These are phyloP conservation scores for Wickerhamiella australiensis DNA, from an alignment of 805 yeast genomes.

Conservation along the genomic window DNA sequence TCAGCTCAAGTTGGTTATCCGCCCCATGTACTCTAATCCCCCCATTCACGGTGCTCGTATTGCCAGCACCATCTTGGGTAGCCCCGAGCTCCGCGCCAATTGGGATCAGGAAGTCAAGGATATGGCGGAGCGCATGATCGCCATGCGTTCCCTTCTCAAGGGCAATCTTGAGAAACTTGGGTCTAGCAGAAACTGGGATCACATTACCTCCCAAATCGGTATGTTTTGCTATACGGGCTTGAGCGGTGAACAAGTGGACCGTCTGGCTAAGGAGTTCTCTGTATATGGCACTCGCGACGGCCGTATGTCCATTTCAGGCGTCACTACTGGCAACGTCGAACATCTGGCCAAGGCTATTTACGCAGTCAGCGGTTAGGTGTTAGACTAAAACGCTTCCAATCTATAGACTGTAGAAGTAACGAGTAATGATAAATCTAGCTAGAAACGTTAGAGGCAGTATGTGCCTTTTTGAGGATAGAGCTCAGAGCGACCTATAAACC, in stretches of 20 bases:
- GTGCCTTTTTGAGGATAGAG: not conserved
- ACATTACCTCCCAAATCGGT: conserved; percentile 81
- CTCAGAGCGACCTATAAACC: too few relatives aligned
- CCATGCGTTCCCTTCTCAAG: conserved; percentile 64
- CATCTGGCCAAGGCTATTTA: conserved; percentile 32
- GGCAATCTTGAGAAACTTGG: conserved; percentile 44
- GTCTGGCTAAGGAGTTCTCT: conserved; percentile 58
- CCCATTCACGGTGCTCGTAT: conserved; percentile 94
- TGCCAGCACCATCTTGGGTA: conserved; percentile 60
- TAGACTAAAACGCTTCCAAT: not conserved
- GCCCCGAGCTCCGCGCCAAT: conserved; percentile 53
- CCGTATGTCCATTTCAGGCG: conserved; percentile 81
- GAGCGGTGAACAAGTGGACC: conserved; percentile 57
- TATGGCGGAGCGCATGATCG: conserved; percentile 73
- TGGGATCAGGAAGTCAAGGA: conserved; percentile 78
- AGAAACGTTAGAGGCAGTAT: too few relatives aligned
- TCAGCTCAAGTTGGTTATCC: conserved; percentile 61
- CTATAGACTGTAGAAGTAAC: not conserved
- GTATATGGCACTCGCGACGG: conserved; percentile 86
- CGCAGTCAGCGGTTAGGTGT: conserved; percentile 21
- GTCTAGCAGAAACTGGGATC: conserved; percentile 91
- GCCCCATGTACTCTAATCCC: conserved; percentile 85
- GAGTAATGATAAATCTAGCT: not conserved
- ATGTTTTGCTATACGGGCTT: conserved; percentile 96
- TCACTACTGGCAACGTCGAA: conserved; percentile 68